Conservation (phyloP, 2,329 filamentous ascomycete species). For the Pseudocercospora vitis region DNA sequence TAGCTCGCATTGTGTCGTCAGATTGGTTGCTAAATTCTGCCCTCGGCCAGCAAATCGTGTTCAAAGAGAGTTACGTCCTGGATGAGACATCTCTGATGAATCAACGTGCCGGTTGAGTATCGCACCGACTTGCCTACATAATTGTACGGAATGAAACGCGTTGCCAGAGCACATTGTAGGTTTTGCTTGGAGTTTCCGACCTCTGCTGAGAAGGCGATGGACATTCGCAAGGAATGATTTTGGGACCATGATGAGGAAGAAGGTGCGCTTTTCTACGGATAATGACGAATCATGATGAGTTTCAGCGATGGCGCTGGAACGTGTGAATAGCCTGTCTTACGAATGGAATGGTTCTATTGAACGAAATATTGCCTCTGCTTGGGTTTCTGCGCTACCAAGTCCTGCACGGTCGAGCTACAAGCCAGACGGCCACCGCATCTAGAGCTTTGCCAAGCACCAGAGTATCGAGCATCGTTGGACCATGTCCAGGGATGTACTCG, state of each 20-base stretch:
- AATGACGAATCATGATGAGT: neutral
- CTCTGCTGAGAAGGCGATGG: constrained; percentile 19
- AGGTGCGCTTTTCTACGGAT: neutral
- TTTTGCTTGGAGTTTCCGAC: constrained; percentile 18
- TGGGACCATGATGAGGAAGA: constrained; percentile 9
- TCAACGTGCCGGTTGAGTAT: constrained; percentile 25
- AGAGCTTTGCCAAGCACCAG: too few species aligned
- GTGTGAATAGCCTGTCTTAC: neutral
- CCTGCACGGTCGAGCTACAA: too few species aligned
- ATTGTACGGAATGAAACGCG: neutral
- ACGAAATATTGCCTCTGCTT: too few species aligned
- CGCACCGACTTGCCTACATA: neutral
- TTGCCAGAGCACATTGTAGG: constrained; percentile 18
- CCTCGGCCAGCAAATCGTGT: constrained; percentile 74
- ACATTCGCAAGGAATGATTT: constrained; percentile 9
- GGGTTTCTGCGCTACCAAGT: too few species aligned
- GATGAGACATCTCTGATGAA: constrained; percentile 25
- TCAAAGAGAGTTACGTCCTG: constrained; percentile 36
- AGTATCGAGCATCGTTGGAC: too few species aligned
- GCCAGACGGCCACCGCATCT: too few species aligned
- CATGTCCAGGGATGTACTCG: too few species aligned
- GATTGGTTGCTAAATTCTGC: constrained; percentile 91
- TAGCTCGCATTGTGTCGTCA: constrained; percentile 74
- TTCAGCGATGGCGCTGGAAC: neutral
- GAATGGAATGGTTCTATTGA: neutral